Evolutionary conservation across 148 eudicot genomes (phyloP).

Genomic region (Pouteria glomerata): DNA sequence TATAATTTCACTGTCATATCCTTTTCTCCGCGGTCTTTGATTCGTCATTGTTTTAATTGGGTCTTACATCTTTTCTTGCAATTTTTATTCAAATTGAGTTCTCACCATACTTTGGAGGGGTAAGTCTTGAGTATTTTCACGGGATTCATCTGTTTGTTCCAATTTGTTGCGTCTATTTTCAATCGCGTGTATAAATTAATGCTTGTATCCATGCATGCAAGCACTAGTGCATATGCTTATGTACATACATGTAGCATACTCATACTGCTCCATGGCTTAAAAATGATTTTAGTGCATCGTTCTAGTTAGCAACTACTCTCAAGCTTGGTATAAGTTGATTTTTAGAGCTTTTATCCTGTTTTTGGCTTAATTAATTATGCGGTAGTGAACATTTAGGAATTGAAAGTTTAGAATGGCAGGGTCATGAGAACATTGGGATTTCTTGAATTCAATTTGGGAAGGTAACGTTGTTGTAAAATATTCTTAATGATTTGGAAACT

Average conservation of each 20-base stretch:
- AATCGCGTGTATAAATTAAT: not conserved
- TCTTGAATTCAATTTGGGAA: not conserved
- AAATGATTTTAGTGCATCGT: not conserved
- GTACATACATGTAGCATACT: not conserved
- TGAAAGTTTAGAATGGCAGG: not conserved
- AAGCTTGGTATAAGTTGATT: not conserved
- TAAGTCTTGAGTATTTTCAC: too few relatives aligned
- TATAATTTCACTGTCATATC: not conserved
- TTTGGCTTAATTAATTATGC: not conserved
- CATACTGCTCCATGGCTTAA: not conserved
- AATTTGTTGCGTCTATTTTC: not conserved
- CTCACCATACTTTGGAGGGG: too few relatives aligned
- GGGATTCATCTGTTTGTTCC: not conserved
- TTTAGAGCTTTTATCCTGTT: not conserved
- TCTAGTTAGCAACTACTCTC: not conserved
- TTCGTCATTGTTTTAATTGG: not conserved
- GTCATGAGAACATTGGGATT: not conserved
- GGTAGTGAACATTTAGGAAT: not conserved
- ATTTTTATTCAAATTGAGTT: not conserved
- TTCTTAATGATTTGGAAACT: not conserved
- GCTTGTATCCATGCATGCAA: not conserved
- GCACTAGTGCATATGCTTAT: not conserved
- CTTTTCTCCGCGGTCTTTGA: not conserved
- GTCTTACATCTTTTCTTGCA: not conserved
- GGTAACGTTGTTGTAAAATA: not conserved